Conservation (phyloP, 331 rosid genomes). For the Cucumis variabilis region DNA sequence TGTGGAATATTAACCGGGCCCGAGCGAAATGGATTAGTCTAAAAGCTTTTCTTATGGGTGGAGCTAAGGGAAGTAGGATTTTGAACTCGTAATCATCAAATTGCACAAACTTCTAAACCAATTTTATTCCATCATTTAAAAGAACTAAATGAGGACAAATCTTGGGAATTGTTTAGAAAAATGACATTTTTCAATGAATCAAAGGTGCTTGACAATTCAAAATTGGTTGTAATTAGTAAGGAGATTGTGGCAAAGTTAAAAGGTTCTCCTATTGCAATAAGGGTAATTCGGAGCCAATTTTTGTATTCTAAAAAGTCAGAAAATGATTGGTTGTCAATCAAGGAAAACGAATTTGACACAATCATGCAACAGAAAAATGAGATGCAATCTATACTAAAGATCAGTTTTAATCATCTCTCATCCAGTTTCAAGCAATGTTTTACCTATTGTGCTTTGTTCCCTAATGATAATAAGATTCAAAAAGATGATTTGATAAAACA, state of each 20-base stretch:
- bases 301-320: not conserved
- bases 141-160: too few relatives aligned
- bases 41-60: too few relatives aligned
- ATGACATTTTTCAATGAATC: slow-evolving; percentile 19
- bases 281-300: slow-evolving; percentile 25
- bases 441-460: not conserved
- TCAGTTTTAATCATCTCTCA: too few relatives aligned
- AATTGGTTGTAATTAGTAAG: slow-evolving; percentile 5
- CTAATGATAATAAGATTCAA: not conserved
- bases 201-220: not conserved
- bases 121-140: too few relatives aligned
- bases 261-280: not conserved
- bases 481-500: not conserved
- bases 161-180: not conserved
- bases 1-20: too few relatives aligned
- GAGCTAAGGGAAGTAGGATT: too few relatives aligned
- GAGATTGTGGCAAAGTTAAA: slow-evolving; percentile 20
- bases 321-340: slow-evolving; percentile 27
- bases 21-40: too few relatives aligned
- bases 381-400: not conserved
- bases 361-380: too few relatives aligned
- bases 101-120: too few relatives aligned
- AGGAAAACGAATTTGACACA: slow-evolving; percentile 29
- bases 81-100: too few relatives aligned
- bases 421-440: slow-evolving; percentile 27